Evolutionary conservation across 495 filamentous ascomycete species (phyloP).

Genomic region (Podospora pseudocomata): DNA sequence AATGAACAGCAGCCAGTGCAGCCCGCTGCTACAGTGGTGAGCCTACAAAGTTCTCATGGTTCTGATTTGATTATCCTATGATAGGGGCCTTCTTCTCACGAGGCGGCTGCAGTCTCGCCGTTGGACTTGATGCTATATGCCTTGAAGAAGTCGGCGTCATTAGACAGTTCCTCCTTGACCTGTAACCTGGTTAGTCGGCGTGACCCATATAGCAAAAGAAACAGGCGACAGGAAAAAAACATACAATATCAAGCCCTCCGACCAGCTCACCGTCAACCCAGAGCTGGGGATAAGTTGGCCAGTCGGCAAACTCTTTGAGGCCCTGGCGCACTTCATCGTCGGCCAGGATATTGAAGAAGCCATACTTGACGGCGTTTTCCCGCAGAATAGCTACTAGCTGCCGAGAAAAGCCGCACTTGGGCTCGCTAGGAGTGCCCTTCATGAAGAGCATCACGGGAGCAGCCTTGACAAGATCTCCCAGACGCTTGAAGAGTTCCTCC

Average conservation of each 20-base stretch:
- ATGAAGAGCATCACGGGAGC: constrained; percentile 98
- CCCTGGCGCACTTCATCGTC: constrained; percentile 97
- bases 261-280: constrained; percentile 80
- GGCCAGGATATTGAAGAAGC: constrained; percentile 97
- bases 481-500: constrained; percentile 73
- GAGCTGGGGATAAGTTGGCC: constrained; percentile 94
- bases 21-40: not conserved
- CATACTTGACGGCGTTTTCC: constrained; percentile 87
- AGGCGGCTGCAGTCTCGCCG: constrained; percentile 31
- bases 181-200: not conserved
- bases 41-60: not conserved
- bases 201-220: not conserved
- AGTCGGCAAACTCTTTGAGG: constrained; percentile 89
- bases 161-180: constrained; percentile 41
- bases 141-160: constrained; percentile 65
- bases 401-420: constrained; percentile 92
- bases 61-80: not conserved
- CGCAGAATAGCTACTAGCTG: constrained; percentile 81
- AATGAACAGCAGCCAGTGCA: not conserved
- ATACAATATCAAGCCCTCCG: constrained; percentile 93
- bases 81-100: constrained; percentile 7
- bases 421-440: constrained; percentile 84
- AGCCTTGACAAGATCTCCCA: constrained; percentile 80
- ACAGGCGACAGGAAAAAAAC: constrained; percentile 33
- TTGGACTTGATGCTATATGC: constrained; percentile 56